Evolutionary conservation across 495 filamentous ascomycete species (phyloP).

Genomic region (Aspergillus bridgeri): DNA sequence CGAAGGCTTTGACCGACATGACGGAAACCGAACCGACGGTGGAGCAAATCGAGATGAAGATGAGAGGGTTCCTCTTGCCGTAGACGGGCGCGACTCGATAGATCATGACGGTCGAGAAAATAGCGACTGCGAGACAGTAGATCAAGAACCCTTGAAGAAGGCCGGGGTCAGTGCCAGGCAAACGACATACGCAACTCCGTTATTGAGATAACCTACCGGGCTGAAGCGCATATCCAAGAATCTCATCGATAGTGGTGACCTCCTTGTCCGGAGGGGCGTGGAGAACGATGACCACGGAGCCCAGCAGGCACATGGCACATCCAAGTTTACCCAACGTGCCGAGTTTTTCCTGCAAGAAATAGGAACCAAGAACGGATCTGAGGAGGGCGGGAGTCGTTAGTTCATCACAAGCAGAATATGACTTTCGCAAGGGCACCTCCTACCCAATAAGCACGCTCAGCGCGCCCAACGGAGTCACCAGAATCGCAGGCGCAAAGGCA

Average conservation of each 20-base stretch:
- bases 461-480: slow-evolving; percentile 92
- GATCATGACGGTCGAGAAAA: slow-evolving; percentile 90
- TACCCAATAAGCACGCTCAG: slow-evolving; percentile 91
- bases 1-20: slow-evolving; percentile 98
- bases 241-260: slow-evolving; percentile 81
- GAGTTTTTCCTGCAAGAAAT: slow-evolving; percentile 85
- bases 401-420: slow-evolving; percentile 2
- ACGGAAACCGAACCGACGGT: slow-evolving; percentile 95
- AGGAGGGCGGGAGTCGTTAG: slow-evolving; percentile 31
- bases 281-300: slow-evolving; percentile 94
- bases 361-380: slow-evolving; percentile 85
- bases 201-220: slow-evolving; percentile 58
- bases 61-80: slow-evolving; percentile 90
- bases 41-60: slow-evolving; percentile 96
- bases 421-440: background rate
- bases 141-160: slow-evolving; percentile 70
- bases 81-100: slow-evolving; percentile 85
- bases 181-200: background rate
- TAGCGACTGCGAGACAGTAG: slow-evolving; percentile 71
- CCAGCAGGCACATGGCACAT: slow-evolving; percentile 93
- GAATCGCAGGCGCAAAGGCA: slow-evolving; percentile 94
- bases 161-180: background rate
- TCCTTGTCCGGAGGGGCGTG: slow-evolving; percentile 94
- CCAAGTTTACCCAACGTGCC: slow-evolving; percentile 89
- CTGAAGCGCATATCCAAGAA: slow-evolving; percentile 81